Percentiles rank a stretch among this genome's conserved stretches.
Evolutionary conservation across 768 basidiomycete species (phyloP).

Genomic region (Amanita brunnescens): DNA sequence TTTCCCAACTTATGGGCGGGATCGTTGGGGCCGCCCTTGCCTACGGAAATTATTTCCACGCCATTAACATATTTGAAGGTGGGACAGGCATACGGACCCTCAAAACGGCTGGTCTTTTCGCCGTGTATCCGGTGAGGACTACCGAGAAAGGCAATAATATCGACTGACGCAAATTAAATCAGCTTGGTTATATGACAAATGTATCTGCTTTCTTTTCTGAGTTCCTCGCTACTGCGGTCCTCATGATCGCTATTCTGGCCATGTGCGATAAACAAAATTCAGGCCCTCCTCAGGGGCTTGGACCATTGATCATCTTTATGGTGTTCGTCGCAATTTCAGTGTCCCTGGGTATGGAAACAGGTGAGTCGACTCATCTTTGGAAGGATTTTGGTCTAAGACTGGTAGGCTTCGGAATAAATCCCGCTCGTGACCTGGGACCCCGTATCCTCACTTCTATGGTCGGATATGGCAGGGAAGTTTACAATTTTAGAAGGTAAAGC

Average conservation of each 20-base stretch:
- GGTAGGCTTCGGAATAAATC: constrained; percentile 31
- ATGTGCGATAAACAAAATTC: constrained; percentile 44
- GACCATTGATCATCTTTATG: constrained; percentile 51
- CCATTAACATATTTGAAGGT: constrained; percentile 59
- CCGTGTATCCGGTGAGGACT: constrained; percentile 48
- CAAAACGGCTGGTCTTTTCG: constrained; percentile 47
- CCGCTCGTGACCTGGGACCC: constrained; percentile 44
- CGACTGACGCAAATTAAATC: not conserved
- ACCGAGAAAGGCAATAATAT: not conserved
- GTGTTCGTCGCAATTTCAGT: constrained; percentile 48
- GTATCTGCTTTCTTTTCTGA: constrained; percentile 37
- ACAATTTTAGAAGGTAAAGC: constrained; percentile 31
- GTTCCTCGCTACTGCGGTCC: constrained; percentile 51
- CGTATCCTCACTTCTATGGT: constrained; percentile 59
- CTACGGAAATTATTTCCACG: constrained; percentile 64
- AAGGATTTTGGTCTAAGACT: not conserved
- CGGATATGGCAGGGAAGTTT: constrained; percentile 48
- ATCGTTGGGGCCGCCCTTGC: constrained; percentile 50
- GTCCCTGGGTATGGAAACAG: constrained; percentile 58
- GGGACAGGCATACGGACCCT: constrained; percentile 45
- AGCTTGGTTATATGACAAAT: constrained; percentile 31
- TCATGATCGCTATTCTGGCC: constrained; percentile 49
- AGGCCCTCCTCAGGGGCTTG: constrained; percentile 40
- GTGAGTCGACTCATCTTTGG: constrained; percentile 12
- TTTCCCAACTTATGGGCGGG: constrained; percentile 58